Evolutionary conservation across 805 yeast genomes (phyloP).

Genomic region (Teunomyces pallodes): DNA sequence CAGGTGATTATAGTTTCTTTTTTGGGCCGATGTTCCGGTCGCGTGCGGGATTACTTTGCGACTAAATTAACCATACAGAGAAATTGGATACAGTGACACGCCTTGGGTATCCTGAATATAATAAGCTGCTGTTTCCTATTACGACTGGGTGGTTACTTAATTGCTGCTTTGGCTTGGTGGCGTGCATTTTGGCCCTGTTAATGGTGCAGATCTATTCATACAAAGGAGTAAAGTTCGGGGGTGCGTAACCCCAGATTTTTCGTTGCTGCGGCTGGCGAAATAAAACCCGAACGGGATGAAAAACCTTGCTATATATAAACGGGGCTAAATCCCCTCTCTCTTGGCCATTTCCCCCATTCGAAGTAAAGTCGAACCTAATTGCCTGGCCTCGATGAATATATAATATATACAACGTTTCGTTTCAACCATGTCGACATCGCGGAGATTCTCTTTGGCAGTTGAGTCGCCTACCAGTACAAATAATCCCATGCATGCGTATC

Average conservation of each 20-base stretch:
- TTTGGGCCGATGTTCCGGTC: neutral
- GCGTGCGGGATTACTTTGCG: neutral
- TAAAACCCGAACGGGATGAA: neutral
- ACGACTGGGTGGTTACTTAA: neutral
- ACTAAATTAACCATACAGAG: too few species aligned
- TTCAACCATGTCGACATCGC: neutral
- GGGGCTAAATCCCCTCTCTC: neutral
- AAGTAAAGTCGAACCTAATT: too few species aligned
- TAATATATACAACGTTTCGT: too few species aligned
- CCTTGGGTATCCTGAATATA: too few species aligned
- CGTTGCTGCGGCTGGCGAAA: neutral
- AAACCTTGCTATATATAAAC: neutral
- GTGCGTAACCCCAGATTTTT: conserved; percentile 2
- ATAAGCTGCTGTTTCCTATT: too few species aligned
- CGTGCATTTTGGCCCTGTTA: neutral
- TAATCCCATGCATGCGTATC: conserved; percentile 5
- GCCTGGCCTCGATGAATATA: too few species aligned
- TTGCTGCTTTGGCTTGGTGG: neutral
- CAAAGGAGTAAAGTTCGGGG: neutral
- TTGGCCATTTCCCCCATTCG: too few species aligned
- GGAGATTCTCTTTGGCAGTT: conserved; percentile 6
- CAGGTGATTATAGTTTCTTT: neutral
- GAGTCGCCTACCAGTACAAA: conserved; percentile 4
- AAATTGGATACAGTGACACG: too few species aligned
- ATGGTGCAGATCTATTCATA: neutral